Conservation (phyloP, 1,139 yeast genomes). For the Zygosaccharomyces sapae region DNA sequence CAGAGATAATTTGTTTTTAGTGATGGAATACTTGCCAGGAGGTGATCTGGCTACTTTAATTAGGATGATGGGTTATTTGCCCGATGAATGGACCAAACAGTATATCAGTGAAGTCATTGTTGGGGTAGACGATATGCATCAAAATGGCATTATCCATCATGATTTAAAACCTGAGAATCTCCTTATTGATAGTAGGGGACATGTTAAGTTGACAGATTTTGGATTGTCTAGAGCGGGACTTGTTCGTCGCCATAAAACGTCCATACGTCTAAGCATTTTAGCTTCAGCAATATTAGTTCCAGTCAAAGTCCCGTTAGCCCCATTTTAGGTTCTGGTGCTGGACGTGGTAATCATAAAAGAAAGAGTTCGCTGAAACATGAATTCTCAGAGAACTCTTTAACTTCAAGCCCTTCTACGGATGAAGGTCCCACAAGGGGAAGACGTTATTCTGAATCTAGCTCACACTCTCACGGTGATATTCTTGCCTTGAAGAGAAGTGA, state of each 20-base stretch:
- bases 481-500: constrained; percentile 30
- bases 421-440: constrained; percentile 10
- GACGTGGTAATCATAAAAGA: constrained; percentile 6
- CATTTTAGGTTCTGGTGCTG: not conserved
- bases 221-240: constrained; percentile 90
- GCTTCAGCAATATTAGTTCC: constrained; percentile 9
- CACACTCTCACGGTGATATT: constrained; percentile 44
- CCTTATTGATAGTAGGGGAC: constrained; percentile 81
- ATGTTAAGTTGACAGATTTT: constrained; percentile 88
- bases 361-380: constrained; percentile 10
- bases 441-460: constrained; percentile 13
- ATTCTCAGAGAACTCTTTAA: constrained; percentile 7
- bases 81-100: constrained; percentile 82
- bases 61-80: constrained; percentile 72
- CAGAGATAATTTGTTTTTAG: constrained; percentile 78
- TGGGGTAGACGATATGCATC: constrained; percentile 86
- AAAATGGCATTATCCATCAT: constrained; percentile 85
- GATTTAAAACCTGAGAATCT: constrained; percentile 94
- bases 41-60: constrained; percentile 92
- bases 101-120: constrained; percentile 87
- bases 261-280: constrained; percentile 20
- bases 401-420: constrained; percentile 9
- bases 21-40: constrained; percentile 94
- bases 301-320: constrained; percentile 12
- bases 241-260: constrained; percentile 63